Evolutionary conservation across 148 eudicot species (phyloP), one percentile per base, ranked within the genome.

Genomic region (Vaccinium darrowii): DNA sequence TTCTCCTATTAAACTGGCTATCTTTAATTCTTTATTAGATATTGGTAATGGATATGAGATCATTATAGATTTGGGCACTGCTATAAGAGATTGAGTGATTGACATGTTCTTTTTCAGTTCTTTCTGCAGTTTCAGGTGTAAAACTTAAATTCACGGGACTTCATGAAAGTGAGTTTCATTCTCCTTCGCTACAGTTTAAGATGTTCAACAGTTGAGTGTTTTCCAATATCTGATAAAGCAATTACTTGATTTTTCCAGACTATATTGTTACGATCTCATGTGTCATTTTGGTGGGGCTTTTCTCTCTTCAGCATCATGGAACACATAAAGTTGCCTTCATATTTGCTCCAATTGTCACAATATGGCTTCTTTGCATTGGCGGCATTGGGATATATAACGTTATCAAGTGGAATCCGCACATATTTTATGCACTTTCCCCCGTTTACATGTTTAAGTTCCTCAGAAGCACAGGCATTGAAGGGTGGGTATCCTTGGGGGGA

Each of bases 281-380:
- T 78, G 83, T 90, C 86, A 91, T 94, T 62, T 84, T 94, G 76
- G 89, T 94, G 83, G 90, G 81, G 14, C 86, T 91, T 56, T 92
- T 94, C 84, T 89, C 94, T 47, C 87, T 91, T 49, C 97, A 92
- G 83, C 94, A 92, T 83, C 89, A 91, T 69, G 95, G 97, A 84
- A 94, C 97, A 67, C 91, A 90, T 58, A 88, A 85, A 89, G 95
- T 94, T 56, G 92, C 91, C 50, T 94, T 92, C 89, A 82, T 94
- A 84, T 94, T 94, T 84, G 97, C 97, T 19, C 97, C 97, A 12
- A 82, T 94, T 57, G 92, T 94, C 82, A 83, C 90, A 21, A 87
- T 88, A 9, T 94, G 97, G 97, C 91, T 94, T 43, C 80, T 92
- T 1, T 91, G 91, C 76, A 92, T 94, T 52, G 89, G 94, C 53